Evolutionary conservation across 2,329 filamentous ascomycete genomes (phyloP).

Genomic region (Penicillium sclerotigenum): DNA sequence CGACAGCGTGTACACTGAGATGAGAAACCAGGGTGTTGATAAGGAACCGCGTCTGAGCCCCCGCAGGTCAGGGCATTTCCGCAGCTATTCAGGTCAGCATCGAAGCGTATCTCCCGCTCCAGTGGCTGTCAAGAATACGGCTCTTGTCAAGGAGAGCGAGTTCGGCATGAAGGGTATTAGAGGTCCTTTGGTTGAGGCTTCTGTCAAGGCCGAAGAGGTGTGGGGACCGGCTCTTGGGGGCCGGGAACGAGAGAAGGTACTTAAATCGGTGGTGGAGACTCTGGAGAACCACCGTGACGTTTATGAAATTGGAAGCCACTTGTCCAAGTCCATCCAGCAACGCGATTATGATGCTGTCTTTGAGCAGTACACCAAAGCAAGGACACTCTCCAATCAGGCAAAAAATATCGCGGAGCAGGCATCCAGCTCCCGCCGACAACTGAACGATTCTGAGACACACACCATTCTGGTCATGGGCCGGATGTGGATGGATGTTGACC

Average conservation of each 20-base stretch:
- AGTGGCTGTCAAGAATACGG: conserved; percentile 70
- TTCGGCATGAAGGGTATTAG: conserved; percentile 88
- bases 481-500: conserved; percentile 92
- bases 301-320: conserved; percentile 72
- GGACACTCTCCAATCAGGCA: conserved; percentile 75
- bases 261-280: conserved; percentile 72
- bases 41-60: conserved; percentile 50
- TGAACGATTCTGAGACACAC: conserved; percentile 77
- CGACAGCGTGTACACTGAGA: conserved; percentile 97
- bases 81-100: conserved; percentile 50
- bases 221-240: conserved; percentile 94
- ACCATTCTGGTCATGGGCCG: conserved; percentile 82
- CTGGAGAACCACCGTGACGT: conserved; percentile 77
- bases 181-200: conserved; percentile 79
- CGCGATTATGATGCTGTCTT: conserved; percentile 86
- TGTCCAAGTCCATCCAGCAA: conserved; percentile 82
- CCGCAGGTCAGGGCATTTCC: conserved; percentile 60
- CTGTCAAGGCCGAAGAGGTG: conserved; percentile 91
- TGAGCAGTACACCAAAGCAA: conserved; percentile 81
- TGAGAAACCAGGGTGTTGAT: conserved; percentile 69
- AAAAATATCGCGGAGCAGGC: conserved; percentile 63
- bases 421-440: conserved; percentile 49
- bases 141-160: conserved; percentile 86
- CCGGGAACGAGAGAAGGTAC: conserved; percentile 80
- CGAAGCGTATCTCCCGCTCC: conserved; percentile 40